Percentiles rank a stretch among this genome's conserved stretches.
Conservation (phyloP, 345 rosid species). For the Camelina neglecta region DNA sequence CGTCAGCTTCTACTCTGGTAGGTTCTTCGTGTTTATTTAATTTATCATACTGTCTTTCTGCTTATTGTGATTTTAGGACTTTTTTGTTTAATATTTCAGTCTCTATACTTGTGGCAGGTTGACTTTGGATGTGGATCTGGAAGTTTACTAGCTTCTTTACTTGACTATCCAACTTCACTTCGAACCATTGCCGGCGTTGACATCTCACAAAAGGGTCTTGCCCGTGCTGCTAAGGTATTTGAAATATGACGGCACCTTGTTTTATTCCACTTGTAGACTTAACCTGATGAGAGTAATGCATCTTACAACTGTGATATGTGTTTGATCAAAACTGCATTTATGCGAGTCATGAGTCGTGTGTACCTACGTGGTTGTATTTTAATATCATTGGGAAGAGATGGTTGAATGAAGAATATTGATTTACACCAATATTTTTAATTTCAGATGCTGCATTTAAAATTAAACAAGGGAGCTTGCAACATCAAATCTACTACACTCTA, state of each 20-base stretch:
- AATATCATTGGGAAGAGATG: not conserved
- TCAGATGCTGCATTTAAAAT: conserved; percentile 80
- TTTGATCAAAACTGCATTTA: conserved; percentile 10
- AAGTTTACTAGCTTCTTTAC: conserved; percentile 78
- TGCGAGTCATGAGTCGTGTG: not conserved
- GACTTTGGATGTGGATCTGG: conserved; percentile 98
- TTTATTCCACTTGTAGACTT: not conserved
- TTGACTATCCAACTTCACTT: conserved; percentile 75
- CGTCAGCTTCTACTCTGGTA: conserved; percentile 77
- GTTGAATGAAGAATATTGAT: not conserved
- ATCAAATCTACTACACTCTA: conserved; percentile 71
- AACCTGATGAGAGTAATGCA: conserved; percentile 6
- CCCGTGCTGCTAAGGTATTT: conserved; percentile 86
- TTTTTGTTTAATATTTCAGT: not conserved
- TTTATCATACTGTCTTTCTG: not conserved
- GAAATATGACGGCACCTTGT: too few relatives aligned
- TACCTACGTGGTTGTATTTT: not conserved
- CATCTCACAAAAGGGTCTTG: conserved; percentile 72
- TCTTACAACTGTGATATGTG: not conserved
- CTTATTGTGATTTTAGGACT: not conserved
- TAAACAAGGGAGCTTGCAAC: conserved; percentile 53
- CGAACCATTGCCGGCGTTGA: conserved; percentile 79
- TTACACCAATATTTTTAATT: conserved; percentile 6
- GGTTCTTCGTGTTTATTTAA: conserved; percentile 8
- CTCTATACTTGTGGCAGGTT: conserved; percentile 52